Conservation (phyloP, 2,329 filamentous ascomycete genomes). For the Coniochaeta sp. region DNA sequence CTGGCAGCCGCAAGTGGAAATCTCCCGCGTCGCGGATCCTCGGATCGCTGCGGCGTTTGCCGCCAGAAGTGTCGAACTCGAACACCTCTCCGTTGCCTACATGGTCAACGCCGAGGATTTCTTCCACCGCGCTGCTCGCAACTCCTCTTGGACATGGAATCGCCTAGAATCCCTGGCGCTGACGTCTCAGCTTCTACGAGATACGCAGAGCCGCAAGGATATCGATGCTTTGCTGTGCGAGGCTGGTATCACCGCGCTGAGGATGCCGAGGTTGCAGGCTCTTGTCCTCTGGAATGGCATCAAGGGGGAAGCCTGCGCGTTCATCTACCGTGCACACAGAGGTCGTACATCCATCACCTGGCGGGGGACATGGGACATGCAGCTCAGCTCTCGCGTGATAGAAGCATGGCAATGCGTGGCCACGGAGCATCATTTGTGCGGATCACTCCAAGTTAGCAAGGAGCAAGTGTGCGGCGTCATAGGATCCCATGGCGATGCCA, state of each 20-base stretch:
- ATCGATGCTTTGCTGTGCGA: conserved; percentile 13
- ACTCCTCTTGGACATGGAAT: conserved; percentile 16
- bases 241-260: conserved; percentile 12
- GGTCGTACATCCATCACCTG: conserved; percentile 17
- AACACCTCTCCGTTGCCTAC: conserved; percentile 21
- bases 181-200: conserved; percentile 19
- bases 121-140: conserved; percentile 8
- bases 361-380: conserved; percentile 22
- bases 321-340: conserved; percentile 18
- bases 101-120: conserved; percentile 14
- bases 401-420: conserved; percentile 13
- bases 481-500: not conserved
- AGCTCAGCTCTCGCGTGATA: conserved; percentile 16
- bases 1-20: conserved; percentile 1
- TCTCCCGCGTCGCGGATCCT: conserved; percentile 3
- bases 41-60: conserved; percentile 14
- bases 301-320: conserved; percentile 20
- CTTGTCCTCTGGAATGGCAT: conserved; percentile 25
- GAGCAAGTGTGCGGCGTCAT: not conserved
- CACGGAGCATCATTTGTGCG: not conserved
- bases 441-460: too few relatives aligned
- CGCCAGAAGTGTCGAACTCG: conserved; percentile 13
- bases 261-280: conserved; percentile 21
- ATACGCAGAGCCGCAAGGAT: not conserved
- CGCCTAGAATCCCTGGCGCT: conserved; percentile 21